Evolutionary conservation across 306 rosid genomes (phyloP).

Genomic region (Benincasa hispida): DNA sequence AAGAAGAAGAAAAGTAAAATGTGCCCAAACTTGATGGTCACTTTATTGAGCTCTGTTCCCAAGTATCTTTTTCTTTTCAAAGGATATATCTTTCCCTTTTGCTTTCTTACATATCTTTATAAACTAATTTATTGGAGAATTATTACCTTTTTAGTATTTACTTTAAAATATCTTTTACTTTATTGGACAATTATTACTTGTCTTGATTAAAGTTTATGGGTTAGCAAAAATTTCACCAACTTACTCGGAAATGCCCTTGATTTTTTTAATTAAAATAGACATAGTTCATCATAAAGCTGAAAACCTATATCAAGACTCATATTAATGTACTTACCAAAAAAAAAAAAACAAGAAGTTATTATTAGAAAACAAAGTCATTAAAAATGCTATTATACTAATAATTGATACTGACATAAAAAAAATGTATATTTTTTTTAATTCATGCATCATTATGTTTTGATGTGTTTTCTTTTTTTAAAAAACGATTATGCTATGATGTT

Average conservation of each 20-base stretch:
- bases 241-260: too few relatives aligned
- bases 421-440: too few relatives aligned
- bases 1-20: neutral
- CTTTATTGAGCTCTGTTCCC: neutral
- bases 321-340: neutral
- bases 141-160: too few relatives aligned
- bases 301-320: neutral
- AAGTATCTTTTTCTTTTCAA: too few relatives aligned
- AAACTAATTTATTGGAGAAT: neutral
- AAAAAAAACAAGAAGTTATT: too few relatives aligned
- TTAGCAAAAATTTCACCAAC: too few relatives aligned
- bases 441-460: too few relatives aligned
- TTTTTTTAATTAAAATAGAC: neutral
- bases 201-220: too few relatives aligned
- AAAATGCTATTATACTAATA: neutral
- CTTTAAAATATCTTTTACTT: neutral
- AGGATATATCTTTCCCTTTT: neutral
- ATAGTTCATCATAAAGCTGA: too few relatives aligned
- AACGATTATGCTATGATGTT: too few relatives aligned
- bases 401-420: neutral
- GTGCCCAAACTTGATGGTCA: neutral
- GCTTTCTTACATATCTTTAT: neutral
- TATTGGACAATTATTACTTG: neutral
- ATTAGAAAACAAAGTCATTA: neutral
- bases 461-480: too few relatives aligned